Evolutionary conservation across 148 eudicot genomes (phyloP).

Genomic region (Arctostaphylos glauca): DNA sequence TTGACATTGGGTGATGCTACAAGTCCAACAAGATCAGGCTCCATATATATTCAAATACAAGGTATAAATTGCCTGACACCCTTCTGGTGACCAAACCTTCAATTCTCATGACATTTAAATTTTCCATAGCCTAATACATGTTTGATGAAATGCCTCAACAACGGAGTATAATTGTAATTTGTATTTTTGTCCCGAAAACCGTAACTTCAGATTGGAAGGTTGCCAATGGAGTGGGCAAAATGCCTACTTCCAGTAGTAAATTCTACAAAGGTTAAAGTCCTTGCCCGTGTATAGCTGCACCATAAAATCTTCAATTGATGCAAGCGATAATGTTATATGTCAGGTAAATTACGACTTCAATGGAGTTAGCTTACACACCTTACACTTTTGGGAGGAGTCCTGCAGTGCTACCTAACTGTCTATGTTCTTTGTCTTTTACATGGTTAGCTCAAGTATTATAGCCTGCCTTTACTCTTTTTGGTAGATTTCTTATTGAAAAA

Average conservation of each 20-base stretch:
- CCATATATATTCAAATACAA: constrained; percentile 64
- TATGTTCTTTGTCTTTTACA: too few relatives aligned
- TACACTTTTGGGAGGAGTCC: too few relatives aligned
- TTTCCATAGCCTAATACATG: too few relatives aligned
- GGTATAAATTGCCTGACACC: constrained; percentile 49
- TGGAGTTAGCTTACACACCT: background rate
- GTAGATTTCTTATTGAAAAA: too few relatives aligned
- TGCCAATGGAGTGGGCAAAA: constrained; percentile 74
- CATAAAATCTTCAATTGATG: constrained; percentile 43
- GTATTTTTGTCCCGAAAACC: too few relatives aligned
- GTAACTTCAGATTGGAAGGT: constrained; percentile 52
- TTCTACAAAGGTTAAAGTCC: constrained; percentile 57
- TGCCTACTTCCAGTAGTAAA: constrained; percentile 68
- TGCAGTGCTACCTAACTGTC: too few relatives aligned
- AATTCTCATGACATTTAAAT: constrained; percentile 52
- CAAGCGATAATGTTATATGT: constrained; percentile 54
- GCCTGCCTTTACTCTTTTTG: too few relatives aligned
- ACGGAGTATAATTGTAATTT: too few relatives aligned
- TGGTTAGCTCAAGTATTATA: too few relatives aligned
- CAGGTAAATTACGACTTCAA: constrained; percentile 34
- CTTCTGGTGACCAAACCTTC: constrained; percentile 55
- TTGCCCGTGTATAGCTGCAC: constrained; percentile 54
- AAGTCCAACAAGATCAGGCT: constrained; percentile 66
- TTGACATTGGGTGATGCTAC: constrained; percentile 41
- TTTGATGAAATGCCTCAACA: too few relatives aligned